phyloP scores from a whole-genome alignment of 257 asterid genomes.

The Ajuga chamaepitys region DNA sequence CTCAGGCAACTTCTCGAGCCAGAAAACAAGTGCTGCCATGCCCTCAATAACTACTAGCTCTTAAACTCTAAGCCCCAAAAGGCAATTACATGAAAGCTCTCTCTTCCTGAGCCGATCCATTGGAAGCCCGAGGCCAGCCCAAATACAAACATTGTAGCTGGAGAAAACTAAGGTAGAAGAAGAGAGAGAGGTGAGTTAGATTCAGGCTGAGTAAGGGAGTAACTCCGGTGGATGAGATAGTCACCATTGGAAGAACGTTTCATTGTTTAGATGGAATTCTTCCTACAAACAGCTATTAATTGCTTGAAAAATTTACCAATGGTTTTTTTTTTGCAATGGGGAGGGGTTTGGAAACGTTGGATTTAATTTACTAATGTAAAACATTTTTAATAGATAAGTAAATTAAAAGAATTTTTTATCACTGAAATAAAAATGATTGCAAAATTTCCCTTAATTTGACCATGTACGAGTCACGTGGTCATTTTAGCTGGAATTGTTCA shows the following conservation, averaged over 20 bases:
- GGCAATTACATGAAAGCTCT: conserved; percentile 56
- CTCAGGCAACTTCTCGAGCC: conserved; percentile 78
- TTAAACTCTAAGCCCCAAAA: conserved; percentile 85
- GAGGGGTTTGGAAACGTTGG: too few species aligned
- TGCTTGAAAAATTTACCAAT: too few species aligned
- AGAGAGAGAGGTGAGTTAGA: conserved; percentile 15
- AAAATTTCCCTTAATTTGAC: too few species aligned
- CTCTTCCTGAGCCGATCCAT: conserved; percentile 24
- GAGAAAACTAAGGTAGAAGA: conserved; percentile 46
- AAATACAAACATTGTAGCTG: conserved; percentile 21
- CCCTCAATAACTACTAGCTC: conserved; percentile 83
- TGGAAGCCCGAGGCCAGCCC: conserved; percentile 14
- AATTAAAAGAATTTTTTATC: too few species aligned
- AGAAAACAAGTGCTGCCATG: conserved; percentile 62
- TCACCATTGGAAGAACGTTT: conserved; percentile 18
- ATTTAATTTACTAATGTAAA: too few species aligned
- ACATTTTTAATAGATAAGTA: too few species aligned
- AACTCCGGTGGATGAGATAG: conserved; percentile 12
- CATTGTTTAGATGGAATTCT: neutral
- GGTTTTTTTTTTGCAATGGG: too few species aligned
- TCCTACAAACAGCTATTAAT: too few species aligned
- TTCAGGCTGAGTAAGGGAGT: neutral
- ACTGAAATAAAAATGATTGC: too few species aligned
- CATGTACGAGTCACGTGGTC: too few species aligned
- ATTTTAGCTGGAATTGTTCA: too few species aligned